phyloP scores from a whole-genome alignment of 352 stramenopile species.

The Ophiocytium majus region DNA sequence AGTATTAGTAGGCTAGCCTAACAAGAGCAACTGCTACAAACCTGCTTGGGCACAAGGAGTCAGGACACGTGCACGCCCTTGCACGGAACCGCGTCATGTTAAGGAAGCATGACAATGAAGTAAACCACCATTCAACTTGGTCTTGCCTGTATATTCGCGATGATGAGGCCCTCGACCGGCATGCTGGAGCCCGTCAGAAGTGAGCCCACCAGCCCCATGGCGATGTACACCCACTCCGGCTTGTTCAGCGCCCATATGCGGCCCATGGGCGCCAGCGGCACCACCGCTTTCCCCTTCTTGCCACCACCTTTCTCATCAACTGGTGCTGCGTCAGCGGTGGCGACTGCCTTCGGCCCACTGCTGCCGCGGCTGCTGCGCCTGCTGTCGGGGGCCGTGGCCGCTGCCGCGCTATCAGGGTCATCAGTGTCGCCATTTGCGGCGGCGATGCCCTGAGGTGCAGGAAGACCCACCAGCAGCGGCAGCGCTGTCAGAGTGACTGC shows the following conservation, averaged over 20 bases:
- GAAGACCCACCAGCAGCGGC: too few species aligned
- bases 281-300: not conserved
- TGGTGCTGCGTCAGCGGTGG: too few species aligned
- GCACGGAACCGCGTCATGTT: not conserved
- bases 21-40: not conserved
- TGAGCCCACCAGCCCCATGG: constrained; percentile 34
- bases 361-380: too few species aligned
- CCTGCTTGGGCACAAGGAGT: not conserved
- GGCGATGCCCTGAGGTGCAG: too few species aligned
- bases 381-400: too few species aligned
- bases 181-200: constrained; percentile 28
- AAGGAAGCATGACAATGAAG: not conserved
- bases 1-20: not conserved
- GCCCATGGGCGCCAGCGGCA: not conserved
- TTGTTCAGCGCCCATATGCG: constrained; percentile 49
- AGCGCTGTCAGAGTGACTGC: too few species aligned
- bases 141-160: constrained; percentile 49
- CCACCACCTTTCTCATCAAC: too few species aligned
- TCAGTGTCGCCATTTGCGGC: too few species aligned
- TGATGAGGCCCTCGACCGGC: constrained; percentile 44
- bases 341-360: too few species aligned
- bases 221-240: constrained; percentile 31
- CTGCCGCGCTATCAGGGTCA: too few species aligned
- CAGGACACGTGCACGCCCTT: not conserved
- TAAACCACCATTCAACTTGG: not conserved